phyloP scores from a whole-genome alignment of 2,329 filamentous ascomycete genomes.

The Colletotrichum camelliae region DNA sequence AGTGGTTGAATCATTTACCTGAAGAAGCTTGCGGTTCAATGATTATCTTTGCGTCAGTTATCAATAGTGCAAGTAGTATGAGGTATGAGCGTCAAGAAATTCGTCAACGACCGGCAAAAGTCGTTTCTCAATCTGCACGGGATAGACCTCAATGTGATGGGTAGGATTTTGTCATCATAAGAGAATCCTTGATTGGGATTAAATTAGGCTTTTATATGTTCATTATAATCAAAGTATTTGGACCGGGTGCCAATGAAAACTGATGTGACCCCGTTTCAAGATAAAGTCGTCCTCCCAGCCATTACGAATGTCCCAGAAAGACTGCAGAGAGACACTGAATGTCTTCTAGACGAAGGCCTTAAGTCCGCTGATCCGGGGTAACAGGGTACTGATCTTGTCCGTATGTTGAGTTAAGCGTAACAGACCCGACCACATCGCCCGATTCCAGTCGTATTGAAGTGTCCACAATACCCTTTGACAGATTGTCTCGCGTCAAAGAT shows the following conservation, averaged over 20 bases:
- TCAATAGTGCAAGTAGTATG: not conserved
- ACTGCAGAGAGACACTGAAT: too few species aligned
- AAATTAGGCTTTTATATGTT: too few species aligned
- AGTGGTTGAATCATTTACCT: not conserved
- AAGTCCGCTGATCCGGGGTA: slow-evolving; percentile 42
- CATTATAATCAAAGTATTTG: too few species aligned
- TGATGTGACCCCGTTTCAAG: too few species aligned
- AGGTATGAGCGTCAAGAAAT: not conserved
- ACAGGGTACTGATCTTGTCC: slow-evolving; percentile 59
- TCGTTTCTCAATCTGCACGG: not conserved
- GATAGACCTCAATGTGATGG: not conserved
- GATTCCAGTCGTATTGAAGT: slow-evolving; percentile 69
- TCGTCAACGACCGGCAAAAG: not conserved
- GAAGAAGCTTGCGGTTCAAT: not conserved
- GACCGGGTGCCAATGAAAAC: too few species aligned
- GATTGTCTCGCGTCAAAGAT: slow-evolving; percentile 45
- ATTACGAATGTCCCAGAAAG: too few species aligned
- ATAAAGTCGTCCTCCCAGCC: too few species aligned
- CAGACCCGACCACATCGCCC: slow-evolving; percentile 53
- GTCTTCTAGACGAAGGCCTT: not conserved
- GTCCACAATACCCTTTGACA: slow-evolving; percentile 48
- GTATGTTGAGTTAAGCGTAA: slow-evolving; percentile 65
- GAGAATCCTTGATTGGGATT: too few species aligned
- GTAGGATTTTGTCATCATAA: too few species aligned
- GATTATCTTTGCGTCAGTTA: rapidly evolving